Base-by-base conservation (phyloP, 2,329 filamentous ascomycete species). In the Nannizziopsis arthrosporioides region DNA sequence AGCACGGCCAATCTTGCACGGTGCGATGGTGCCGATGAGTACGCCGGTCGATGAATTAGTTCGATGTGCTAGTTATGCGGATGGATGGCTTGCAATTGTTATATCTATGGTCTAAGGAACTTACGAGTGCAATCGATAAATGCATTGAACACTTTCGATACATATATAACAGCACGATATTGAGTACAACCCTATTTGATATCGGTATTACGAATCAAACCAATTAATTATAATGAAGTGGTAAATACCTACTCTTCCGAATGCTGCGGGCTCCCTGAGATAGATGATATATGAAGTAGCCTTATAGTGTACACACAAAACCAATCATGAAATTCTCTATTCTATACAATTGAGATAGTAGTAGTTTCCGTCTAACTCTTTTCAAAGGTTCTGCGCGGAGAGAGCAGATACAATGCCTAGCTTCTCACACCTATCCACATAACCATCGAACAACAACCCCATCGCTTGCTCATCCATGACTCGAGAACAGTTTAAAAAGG, bases 1-100 rank as follows among this genome's bases (percentile, higher is more conserved):
- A 42, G 92, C 90, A 1, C 82, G 84, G 50, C 84, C 85, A 1
- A 75, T 96, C 5, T 67, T 96, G 58, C 92, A 98, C 68, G 92
- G 92, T 1, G 85, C 82, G 1, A 75, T 80, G 0, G 77, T 94
- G 50, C 90, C 92, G 1, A 84, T 96, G 70, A 68, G 72, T 51
- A 84, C 88, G 1, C 81, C 81, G 18, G 66, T 98, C 14, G 84
- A 87, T 59, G 90, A 95, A 41, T 64, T 98, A 50, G 84, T 92
- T 68, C 76, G 81, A 49, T 83, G 84, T 59, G 84, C 85, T 3
- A 80, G 86, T 1, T 96, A 95, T 70, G 81, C 87, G 0, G 92
- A 98, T 67, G 92, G 92, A 0, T 98, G 89, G 83, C 65, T 94
- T 19, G 86, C 87, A 64, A 67, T 95, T 37, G 84, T 87, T 45